Percentiles rank a stretch among this genome's conserved stretches.
Conservation (phyloP, 768 basidiomycete genomes). For the Termitomyces sp. region DNA sequence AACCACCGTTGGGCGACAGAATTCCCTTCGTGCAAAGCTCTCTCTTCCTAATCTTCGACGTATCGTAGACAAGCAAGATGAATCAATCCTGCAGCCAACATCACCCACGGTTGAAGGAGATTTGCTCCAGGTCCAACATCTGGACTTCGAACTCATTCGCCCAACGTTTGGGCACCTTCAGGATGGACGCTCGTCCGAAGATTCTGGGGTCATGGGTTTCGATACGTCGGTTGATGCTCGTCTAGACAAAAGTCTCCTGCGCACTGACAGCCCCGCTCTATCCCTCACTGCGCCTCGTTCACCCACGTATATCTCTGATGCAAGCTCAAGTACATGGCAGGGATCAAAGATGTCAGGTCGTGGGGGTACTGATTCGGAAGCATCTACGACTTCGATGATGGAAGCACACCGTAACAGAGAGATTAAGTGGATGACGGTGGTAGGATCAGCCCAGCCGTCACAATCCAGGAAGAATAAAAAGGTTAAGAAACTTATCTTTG, state of each 20-base stretch:
- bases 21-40: conserved; percentile 54
- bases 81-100: conserved; percentile 19
- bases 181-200: conserved; percentile 46
- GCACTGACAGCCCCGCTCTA: conserved; percentile 39
- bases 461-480: conserved; percentile 79
- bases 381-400: conserved; percentile 36
- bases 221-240: conserved; percentile 30
- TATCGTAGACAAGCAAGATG: conserved; percentile 33
- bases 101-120: conserved; percentile 34
- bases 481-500: conserved; percentile 63
- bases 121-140: conserved; percentile 71
- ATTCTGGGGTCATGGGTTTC: conserved; percentile 37
- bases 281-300: conserved; percentile 26
- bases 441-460: conserved; percentile 50
- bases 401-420: conserved; percentile 75
- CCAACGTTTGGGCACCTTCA: conserved; percentile 45
- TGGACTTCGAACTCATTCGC: conserved; percentile 75
- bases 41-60: conserved; percentile 63
- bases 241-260: conserved; percentile 21
- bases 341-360: conserved; percentile 2
- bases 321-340: conserved; percentile 6
- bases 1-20: conserved; percentile 26
- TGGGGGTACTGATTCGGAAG: conserved; percentile 25
- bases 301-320: conserved; percentile 14
- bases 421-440: conserved; percentile 65